Evolutionary conservation across 805 yeast genomes (phyloP), one percentile per base, ranked within the genome.

Genomic region (Yarrowia sp.): DNA sequence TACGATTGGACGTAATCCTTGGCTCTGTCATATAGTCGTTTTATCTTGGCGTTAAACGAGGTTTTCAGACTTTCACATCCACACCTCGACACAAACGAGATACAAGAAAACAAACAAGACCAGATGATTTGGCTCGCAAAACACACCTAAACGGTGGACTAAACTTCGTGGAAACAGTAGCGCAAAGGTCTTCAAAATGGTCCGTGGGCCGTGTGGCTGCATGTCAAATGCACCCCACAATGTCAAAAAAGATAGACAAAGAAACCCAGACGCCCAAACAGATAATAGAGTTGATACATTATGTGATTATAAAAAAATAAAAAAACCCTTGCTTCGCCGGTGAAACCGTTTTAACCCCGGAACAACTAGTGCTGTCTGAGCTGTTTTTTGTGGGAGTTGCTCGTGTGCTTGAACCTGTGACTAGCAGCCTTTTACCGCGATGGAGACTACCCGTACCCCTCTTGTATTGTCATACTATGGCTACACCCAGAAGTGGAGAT

Each of bases 281-380:
- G n/a, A 24, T 14, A 14, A 8, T 14, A 44, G n/a, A n/a, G n/a
- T n/a, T n/a, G n/a, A n/a, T n/a, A n/a, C n/a, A n/a, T n/a, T n/a
- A n/a, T n/a, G n/a, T n/a, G n/a, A n/a, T n/a, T n/a, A n/a, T n/a
- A n/a, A n/a, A n/a, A n/a, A n/a, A n/a, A n/a, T n/a, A n/a, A n/a
- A n/a, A n/a, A n/a, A n/a, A n/a, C 49, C 49, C 49, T 44, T 44
- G 49, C 13, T 10, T 9, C 19, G 7, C 49, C 9, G 12, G 33
- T 44, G 49, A 20, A 20, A 44, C 49, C 49, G 49, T 24, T 24
- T 44, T 44, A 13, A 20, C 49, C 49, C 49, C 49, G 49, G 49
- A 20, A 20, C n/a, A 44, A 44, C 10, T 19, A 14, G 33, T 44
- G n/a, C 49, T 24, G 30, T 24, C 30, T 24, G 30, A 24, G 30